Base-by-base conservation (phyloP, 495 filamentous ascomycete genomes). In the Aspergillus incahuasiensis region DNA sequence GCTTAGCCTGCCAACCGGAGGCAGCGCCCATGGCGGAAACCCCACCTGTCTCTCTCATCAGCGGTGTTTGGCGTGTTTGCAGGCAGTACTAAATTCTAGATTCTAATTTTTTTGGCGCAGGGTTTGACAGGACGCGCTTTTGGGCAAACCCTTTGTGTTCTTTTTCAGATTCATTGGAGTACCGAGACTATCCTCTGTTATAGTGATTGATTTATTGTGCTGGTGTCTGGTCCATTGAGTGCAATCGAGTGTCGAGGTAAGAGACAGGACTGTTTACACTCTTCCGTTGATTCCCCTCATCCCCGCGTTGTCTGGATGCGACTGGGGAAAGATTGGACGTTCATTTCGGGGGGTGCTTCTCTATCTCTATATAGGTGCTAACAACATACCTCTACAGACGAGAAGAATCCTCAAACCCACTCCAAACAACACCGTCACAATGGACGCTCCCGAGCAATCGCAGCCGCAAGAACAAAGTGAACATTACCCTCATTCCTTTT, bases 391-490 rank as follows among this genome's bases (percentile, higher is more conserved):
- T 16, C 24, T 13, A 47, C 22, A n/a, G 1, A n/a, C 16, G 7
- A 19, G 5, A 38, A 28, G 3, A 47, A 24, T 43, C 24, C 25
- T 20, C 30, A 35, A 21, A 22, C 4, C 12, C 16, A 35, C 3
- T 9, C 8, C 15, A 25, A 21, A 30, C 28, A 48, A 34, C n/a
- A 35, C 53, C 38, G 34, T 48, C 61, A 65, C 32, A 47, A 74
- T 74, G 70, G 70, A 74, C 61, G 59, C 65, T 57, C 57, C 52
- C 32, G 72, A 71, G 53, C 61, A 34, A 45, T 58, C 60, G 16
- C 63, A 72, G 42, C 58, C 60, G n/a, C 64, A 72, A 62, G 62
- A 72, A 66, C 71, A 72, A 64, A 70, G 71, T 73, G 66, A 56
- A 67, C 72, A 68, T 11, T 35, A 7, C 12, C 32, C 9, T 35